Percentiles rank a stretch among this genome's conserved stretches.
phyloP scores from a whole-genome alignment of 768 basidiomycete genomes.

The Boletus vinaceobasis region DNA sequence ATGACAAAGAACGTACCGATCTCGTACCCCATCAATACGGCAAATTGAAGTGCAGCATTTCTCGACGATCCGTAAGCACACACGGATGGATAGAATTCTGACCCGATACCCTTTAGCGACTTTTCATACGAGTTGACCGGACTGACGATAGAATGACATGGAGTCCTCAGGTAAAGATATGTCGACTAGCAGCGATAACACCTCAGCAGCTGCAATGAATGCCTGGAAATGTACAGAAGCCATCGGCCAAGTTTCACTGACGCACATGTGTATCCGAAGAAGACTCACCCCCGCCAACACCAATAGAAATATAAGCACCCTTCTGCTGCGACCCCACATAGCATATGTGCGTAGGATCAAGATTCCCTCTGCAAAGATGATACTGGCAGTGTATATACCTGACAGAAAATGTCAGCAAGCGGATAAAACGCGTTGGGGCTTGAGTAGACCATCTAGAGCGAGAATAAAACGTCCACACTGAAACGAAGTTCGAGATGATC shows the following conservation, averaged over 20 bases:
- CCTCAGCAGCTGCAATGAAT: slow-evolving; percentile 16
- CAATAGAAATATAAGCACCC: slow-evolving; percentile 15
- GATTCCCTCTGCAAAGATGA: slow-evolving; percentile 16
- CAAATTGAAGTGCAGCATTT: slow-evolving; percentile 9
- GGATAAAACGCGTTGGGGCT: background rate
- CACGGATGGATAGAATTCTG: slow-evolving; percentile 20
- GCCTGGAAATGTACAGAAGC: background rate
- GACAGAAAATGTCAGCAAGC: background rate
- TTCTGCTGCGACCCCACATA: slow-evolving; percentile 20
- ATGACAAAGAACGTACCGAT: slow-evolving; percentile 12
- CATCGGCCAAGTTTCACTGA: background rate
- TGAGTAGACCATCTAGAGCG: slow-evolving; percentile 17
- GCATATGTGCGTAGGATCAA: slow-evolving; percentile 29
- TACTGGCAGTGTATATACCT: slow-evolving; percentile 15
- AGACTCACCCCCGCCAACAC: slow-evolving; percentile 16
- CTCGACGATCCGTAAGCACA: slow-evolving; percentile 19
- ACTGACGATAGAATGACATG: slow-evolving; percentile 21
- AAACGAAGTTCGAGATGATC: background rate
- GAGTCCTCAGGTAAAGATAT: slow-evolving; percentile 16
- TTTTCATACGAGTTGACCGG: background rate
- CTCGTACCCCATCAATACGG: slow-evolving; percentile 19
- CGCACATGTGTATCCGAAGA: background rate
- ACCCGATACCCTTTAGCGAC: background rate
- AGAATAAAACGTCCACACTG: slow-evolving; percentile 21
- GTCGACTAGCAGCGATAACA: slow-evolving; percentile 1